A percentile compares a stretch with the other conserved stretches of the same genome.
phyloP scores from a whole-genome alignment of 305 asterid species.

The Rubia occidens region DNA sequence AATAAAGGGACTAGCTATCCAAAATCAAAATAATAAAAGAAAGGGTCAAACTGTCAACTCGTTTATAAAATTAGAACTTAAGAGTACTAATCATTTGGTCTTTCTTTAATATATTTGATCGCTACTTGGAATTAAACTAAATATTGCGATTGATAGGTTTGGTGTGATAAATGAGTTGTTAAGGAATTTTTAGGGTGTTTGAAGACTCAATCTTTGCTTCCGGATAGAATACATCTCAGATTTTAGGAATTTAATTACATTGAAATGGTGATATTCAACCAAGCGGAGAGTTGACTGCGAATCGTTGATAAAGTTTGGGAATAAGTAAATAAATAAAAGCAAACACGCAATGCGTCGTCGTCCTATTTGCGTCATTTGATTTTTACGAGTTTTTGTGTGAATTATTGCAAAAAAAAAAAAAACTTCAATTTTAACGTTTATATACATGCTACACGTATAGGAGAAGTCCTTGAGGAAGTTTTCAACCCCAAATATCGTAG shows the following conservation, averaged over 20 bases:
- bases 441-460: neutral
- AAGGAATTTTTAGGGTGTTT: neutral
- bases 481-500: no score
- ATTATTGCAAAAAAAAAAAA: neutral
- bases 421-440: neutral
- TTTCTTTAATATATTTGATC: neutral
- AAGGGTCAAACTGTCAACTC: neutral
- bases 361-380: neutral
- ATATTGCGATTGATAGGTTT: neutral
- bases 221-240: neutral
- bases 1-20: neutral
- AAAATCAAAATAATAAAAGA: no score
- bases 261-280: neutral
- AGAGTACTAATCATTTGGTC: neutral
- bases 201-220: conserved; percentile 3
- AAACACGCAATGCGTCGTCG: conserved; percentile 9
- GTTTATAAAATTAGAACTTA: no score
- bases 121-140: neutral
- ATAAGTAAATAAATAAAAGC: neutral
- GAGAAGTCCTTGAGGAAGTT: neutral
- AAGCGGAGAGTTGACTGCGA: neutral
- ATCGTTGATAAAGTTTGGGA: neutral
- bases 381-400: neutral
- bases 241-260: neutral
- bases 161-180: neutral